These are phyloP conservation scores for Sclerotinia minor DNA, from an alignment of 2,329 filamentous ascomycete species.

Conservation along the genomic window DNA sequence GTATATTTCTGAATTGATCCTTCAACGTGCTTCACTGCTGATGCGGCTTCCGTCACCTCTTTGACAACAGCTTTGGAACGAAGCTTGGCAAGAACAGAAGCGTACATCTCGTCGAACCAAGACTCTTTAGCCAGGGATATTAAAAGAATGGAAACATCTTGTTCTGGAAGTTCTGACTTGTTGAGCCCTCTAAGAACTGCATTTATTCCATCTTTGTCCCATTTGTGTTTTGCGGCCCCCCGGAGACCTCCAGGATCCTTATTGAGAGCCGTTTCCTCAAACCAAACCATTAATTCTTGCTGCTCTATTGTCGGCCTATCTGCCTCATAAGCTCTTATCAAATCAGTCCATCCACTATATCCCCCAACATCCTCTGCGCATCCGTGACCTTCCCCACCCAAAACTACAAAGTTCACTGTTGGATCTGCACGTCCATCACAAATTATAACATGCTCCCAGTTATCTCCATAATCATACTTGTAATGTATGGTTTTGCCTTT, in stretches of 20 bases:
- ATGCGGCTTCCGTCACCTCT: background rate
- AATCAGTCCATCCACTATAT: background rate
- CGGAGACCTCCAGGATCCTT: background rate
- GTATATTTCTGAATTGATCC: background rate
- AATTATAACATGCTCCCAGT: background rate
- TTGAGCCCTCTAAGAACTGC: background rate
- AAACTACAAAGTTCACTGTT: background rate
- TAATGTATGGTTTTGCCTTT: background rate
- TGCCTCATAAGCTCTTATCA: background rate
- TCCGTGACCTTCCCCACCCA: slow-evolving; percentile 5
- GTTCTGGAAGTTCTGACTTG: background rate
- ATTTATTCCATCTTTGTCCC: slow-evolving; percentile 12
- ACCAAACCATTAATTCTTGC: background rate
- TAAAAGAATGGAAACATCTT: background rate
- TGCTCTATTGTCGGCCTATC: background rate
- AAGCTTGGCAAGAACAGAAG: background rate
- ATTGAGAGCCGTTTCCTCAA: background rate
- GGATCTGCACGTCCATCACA: background rate
- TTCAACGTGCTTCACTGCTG: background rate
- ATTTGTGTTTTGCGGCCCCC: background rate
- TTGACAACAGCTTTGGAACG: background rate
- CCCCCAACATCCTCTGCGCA: background rate
- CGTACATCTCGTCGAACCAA: background rate
- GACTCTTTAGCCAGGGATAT: background rate
- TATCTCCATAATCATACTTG: background rate